These are phyloP conservation scores for Senecio squalidus DNA, from an alignment of 140 eudicot species.

Conservation along the genomic window DNA sequence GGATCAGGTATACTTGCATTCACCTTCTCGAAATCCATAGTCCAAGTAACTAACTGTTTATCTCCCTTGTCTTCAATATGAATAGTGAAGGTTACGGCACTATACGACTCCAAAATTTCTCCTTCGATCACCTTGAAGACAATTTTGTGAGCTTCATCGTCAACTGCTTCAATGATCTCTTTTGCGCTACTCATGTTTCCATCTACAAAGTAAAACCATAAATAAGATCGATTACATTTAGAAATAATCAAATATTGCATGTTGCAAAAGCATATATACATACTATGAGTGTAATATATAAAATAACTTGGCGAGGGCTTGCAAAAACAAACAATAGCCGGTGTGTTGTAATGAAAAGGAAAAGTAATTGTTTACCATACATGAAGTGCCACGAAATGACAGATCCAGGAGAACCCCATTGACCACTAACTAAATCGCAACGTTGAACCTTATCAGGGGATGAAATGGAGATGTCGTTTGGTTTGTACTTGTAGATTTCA, in stretches of 20 bases:
- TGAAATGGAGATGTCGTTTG: not conserved
- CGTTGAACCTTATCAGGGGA: not conserved
- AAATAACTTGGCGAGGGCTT: too few species aligned
- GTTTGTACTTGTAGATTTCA: slow-evolving; percentile 8
- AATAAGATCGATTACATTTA: not conserved
- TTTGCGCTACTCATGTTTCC: not conserved
- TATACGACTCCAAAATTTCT: not conserved
- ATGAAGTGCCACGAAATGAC: slow-evolving; percentile 15
- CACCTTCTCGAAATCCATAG: too few species aligned
- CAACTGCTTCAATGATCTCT: not conserved
- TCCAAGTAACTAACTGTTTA: not conserved
- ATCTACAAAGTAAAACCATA: not conserved
- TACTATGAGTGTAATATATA: too few species aligned
- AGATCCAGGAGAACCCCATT: slow-evolving; percentile 17
- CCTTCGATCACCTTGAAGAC: slow-evolving; percentile 1
- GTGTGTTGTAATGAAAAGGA: too few species aligned
- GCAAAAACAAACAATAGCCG: too few species aligned
- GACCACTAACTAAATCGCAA: slow-evolving; percentile 11
- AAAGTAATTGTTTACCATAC: not conserved
- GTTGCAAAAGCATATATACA: not conserved
- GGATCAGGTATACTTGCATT: too few species aligned
- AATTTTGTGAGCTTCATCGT: not conserved
- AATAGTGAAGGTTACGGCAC: not conserved
- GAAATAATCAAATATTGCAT: not conserved
- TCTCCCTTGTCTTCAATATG: not conserved